Evolutionary conservation across 164 flowering plant species (phyloP), one percentile per base, ranked within the genome.

Genomic region (Aristolochia fimbriata): DNA sequence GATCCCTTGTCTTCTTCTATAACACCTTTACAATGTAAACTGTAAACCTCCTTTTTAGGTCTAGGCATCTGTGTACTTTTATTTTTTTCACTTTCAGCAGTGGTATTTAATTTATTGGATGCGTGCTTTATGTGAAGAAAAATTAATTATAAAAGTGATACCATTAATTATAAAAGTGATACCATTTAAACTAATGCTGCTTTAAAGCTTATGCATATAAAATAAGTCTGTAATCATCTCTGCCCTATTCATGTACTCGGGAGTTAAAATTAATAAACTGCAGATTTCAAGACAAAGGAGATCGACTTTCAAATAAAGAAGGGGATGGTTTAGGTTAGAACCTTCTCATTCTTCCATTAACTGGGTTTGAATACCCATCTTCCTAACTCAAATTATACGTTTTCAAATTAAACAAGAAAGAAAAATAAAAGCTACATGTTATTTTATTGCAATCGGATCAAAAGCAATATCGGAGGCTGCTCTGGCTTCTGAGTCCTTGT

Each of bases 1-100:
- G 33, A 54, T 54, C 31, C 57, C 20, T 54, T 54, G 57, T 54
- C 57, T 54, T 54, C 57, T 54, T 54, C 57, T 15, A 22, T n/a
- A 54, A 24, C 57, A 54, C 30, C 57, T 54, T 54, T 54, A 54
- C 31, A 9, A 24, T 16, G n/a, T 23, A 54, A 54, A 54, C 30
- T 22, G 6, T 49, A 49, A 49, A 49, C 52, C n/a, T 49, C 52
- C 22, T 49, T 49, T 49, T 49, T 17, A 49, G 52, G 52, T 17
- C 52, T 49, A 49, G 52, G 52, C 52, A 49, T 49, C 20, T 6
- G 22, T 49, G 52, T 49, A 49, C 52, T 49, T 49, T 49, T 49
- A 4, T 49, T 37, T 37, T n/a, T 50, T 22, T 50, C 53, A 10
- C 22, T 27, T 4, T 50, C 53, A 0, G 22, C 53, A 50, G 11